phyloP scores from a whole-genome alignment of 2,329 filamentous ascomycete species.

The Arthrobotrys sphaeroides region DNA sequence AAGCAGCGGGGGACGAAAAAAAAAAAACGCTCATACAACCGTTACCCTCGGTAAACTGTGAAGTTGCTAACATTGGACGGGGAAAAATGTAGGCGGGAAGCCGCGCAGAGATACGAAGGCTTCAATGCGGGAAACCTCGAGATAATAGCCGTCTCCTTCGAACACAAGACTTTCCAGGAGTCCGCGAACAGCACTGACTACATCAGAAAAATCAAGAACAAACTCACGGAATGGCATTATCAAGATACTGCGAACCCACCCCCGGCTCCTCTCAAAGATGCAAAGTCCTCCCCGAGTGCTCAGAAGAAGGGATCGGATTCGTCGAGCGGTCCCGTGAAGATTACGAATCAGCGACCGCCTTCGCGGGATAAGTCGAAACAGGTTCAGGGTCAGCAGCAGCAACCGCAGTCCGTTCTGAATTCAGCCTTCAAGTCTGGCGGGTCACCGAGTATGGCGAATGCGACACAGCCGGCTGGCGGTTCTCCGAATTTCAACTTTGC shows the following conservation, averaged over 20 bases:
- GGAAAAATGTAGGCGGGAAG: constrained; percentile 52
- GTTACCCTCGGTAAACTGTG: constrained; percentile 12
- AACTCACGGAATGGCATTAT: constrained; percentile 58
- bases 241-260: constrained; percentile 46
- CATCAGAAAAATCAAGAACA: constrained; percentile 55
- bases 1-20: not conserved
- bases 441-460: constrained; percentile 44
- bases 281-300: constrained; percentile 38
- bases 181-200: constrained; percentile 56
- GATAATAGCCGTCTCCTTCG: constrained; percentile 57
- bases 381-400: constrained; percentile 24
- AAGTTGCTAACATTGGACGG: constrained; percentile 14
- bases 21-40: constrained; percentile 48
- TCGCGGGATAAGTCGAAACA: constrained; percentile 45
- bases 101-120: constrained; percentile 56
- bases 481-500: constrained; percentile 52
- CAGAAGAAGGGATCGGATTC: constrained; percentile 39
- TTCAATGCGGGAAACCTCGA: constrained; percentile 56
- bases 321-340: constrained; percentile 42
- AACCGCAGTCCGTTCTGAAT: constrained; percentile 47
- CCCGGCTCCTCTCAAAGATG: constrained; percentile 43
- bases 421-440: constrained; percentile 34
- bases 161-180: constrained; percentile 57
- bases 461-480: constrained; percentile 30
- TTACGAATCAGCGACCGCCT: constrained; percentile 50